phyloP scores from a whole-genome alignment of 306 rosid species.

The Argentina anserina region DNA sequence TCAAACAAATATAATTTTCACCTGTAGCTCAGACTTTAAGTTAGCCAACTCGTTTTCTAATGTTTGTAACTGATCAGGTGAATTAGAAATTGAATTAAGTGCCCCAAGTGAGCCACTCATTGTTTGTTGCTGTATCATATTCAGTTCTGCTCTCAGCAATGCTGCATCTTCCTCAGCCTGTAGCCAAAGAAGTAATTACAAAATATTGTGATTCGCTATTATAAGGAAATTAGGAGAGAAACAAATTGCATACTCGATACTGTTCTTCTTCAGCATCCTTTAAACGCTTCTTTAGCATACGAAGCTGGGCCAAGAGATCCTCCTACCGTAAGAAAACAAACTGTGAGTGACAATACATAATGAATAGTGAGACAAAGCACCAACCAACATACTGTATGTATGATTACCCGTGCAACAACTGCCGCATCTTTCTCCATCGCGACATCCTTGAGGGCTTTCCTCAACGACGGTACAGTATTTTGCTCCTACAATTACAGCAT shows the following conservation, averaged over 20 bases:
- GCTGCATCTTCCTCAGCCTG: slow-evolving; percentile 99
- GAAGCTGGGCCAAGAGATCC: slow-evolving; percentile 88
- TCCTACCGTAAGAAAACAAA: slow-evolving; percentile 50
- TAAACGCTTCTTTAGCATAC: slow-evolving; percentile 68
- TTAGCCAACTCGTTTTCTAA: slow-evolving; percentile 72
- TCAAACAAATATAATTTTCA: slow-evolving; percentile 13
- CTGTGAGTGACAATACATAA: slow-evolving; percentile 8
- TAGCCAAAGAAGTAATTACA: slow-evolving; percentile 36
- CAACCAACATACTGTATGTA: slow-evolving; percentile 2
- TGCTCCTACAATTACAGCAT: slow-evolving; percentile 50
- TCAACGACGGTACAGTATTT: slow-evolving; percentile 71
- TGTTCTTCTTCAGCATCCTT: slow-evolving; percentile 97
- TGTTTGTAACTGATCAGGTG: slow-evolving; percentile 59
- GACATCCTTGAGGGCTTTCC: slow-evolving; percentile 87
- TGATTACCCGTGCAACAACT: slow-evolving; percentile 71
- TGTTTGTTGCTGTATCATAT: slow-evolving; percentile 79
- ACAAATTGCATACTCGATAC: slow-evolving; percentile 66
- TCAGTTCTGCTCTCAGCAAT: slow-evolving; percentile 82
- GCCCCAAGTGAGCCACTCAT: slow-evolving; percentile 52
- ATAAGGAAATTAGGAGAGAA: not conserved
- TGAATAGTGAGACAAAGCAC: not conserved
- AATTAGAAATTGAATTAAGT: slow-evolving; percentile 40
- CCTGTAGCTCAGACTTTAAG: slow-evolving; percentile 70
- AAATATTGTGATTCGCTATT: slow-evolving; percentile 1
- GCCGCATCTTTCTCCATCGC: slow-evolving; percentile 99